Percentiles rank a stretch among this genome's conserved stretches.
These are phyloP conservation scores for Gleditsia sinensis DNA, from an alignment of 306 rosid genomes.

Conservation along the genomic window DNA sequence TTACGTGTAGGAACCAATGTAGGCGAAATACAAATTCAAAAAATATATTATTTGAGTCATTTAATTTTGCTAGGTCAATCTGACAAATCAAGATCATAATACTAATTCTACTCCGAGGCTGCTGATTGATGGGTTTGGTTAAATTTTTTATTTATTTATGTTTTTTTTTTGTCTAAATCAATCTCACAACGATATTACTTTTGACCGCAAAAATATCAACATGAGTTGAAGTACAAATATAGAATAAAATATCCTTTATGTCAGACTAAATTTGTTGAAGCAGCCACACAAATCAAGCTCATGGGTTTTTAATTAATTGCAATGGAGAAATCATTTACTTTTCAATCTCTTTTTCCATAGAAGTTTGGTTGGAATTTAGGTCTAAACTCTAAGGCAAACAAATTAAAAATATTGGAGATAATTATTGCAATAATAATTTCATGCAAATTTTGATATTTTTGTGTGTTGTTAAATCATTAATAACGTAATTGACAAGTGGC, in stretches of 20 bases:
- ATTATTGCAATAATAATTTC: constrained; percentile 7
- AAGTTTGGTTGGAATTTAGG: constrained; percentile 16
- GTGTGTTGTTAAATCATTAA: constrained; percentile 23
- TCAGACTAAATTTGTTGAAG: neutral
- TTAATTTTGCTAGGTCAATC: neutral
- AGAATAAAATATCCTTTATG: neutral
- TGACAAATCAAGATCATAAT: neutral
- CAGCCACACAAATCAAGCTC: constrained; percentile 11
- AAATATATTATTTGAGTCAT: neutral
- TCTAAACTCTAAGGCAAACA: neutral
- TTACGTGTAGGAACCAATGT: too few relatives aligned
- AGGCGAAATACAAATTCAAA: too few relatives aligned
- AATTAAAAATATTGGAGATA: neutral
- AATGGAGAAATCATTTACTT: constrained; percentile 16
- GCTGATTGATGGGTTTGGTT: too few relatives aligned
- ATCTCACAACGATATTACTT: neutral
- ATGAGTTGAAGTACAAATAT: neutral
- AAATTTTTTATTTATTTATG: too few relatives aligned
- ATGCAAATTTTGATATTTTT: neutral
- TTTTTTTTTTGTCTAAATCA: too few relatives aligned
- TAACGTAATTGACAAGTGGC: constrained; percentile 36
- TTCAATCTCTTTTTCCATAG: constrained; percentile 24
- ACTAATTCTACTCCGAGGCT: neutral
- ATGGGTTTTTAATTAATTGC: neutral
- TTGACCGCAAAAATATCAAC: neutral